A percentile compares a stretch with the other conserved stretches of the same genome.
Conservation (phyloP, 2,329 filamentous ascomycete species). For the Fusarium transvaalense region DNA sequence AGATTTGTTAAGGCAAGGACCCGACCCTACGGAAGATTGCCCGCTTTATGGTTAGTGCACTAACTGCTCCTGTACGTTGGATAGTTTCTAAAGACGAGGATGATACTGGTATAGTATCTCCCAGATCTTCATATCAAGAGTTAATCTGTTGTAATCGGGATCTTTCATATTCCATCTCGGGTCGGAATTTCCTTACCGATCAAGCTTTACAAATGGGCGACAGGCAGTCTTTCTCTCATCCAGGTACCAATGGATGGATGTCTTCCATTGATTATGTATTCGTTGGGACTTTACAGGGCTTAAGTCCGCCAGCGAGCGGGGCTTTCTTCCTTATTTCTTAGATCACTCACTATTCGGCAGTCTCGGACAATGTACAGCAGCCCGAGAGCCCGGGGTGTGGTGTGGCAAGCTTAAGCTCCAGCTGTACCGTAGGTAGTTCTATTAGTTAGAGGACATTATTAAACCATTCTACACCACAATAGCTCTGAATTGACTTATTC, state of each 20-base stretch:
- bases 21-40: conserved; percentile 27
- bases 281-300: conserved; percentile 40
- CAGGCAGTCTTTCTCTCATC: background rate
- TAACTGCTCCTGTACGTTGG: background rate
- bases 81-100: too few species aligned
- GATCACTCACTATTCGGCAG: conserved; percentile 25
- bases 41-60: conserved; percentile 26
- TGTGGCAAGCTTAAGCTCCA: conserved; percentile 28
- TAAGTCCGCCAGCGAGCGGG: conserved; percentile 44
- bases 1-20: conserved; percentile 20
- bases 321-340: background rate
- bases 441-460: conserved; percentile 8
- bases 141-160: conserved; percentile 1
- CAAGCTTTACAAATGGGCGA: conserved; percentile 4
- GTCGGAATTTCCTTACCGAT: background rate
- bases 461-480: background rate
- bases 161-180: background rate
- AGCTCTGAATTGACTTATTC: background rate
- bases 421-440: background rate
- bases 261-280: conserved; percentile 19
- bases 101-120: background rate
- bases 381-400: conserved; percentile 39
- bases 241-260: background rate
- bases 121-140: conserved; percentile 14
- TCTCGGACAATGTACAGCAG: conserved; percentile 35